Conservation (phyloP, 176 grass and related monocot genomes). For the Oryza coarctata region DNA sequence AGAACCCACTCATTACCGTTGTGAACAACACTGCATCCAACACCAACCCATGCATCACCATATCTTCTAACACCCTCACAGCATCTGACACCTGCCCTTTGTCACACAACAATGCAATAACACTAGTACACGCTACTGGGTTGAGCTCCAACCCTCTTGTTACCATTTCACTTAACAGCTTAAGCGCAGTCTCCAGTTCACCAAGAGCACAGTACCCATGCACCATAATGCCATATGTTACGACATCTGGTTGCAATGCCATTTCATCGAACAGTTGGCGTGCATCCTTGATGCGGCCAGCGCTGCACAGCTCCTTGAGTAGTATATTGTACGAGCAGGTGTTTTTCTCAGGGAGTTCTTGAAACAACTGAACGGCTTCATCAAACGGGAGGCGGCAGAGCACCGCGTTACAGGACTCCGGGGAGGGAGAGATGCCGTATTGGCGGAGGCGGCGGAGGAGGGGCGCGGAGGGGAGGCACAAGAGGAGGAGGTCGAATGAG, state of each 20-base stretch:
- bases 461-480: slow-evolving; percentile 47
- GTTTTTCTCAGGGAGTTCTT: slow-evolving; percentile 53
- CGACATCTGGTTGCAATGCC: slow-evolving; percentile 44
- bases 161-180: slow-evolving; percentile 71
- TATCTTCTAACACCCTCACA: slow-evolving; percentile 61
- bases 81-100: slow-evolving; percentile 57
- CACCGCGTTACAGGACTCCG: slow-evolving; percentile 62
- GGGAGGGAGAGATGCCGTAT: slow-evolving; percentile 66
- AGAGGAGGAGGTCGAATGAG: slow-evolving; percentile 78
- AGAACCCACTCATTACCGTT: slow-evolving; percentile 72
- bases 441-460: slow-evolving; percentile 65
- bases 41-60: slow-evolving; percentile 50
- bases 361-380: slow-evolving; percentile 58
- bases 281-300: slow-evolving; percentile 53
- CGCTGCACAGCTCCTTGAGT: slow-evolving; percentile 50
- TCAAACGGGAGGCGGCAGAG: slow-evolving; percentile 54
- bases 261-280: slow-evolving; percentile 55
- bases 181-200: slow-evolving; percentile 49
- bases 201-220: slow-evolving; percentile 61
- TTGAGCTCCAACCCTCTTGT: slow-evolving; percentile 60
- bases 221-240: slow-evolving; percentile 80
- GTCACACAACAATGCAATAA: slow-evolving; percentile 68
- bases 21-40: slow-evolving; percentile 68
- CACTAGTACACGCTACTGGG: slow-evolving; percentile 58
- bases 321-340: slow-evolving; percentile 74